Base-by-base conservation (phyloP, 2,329 filamentous ascomycete species). In the Penicillium psychrosexuale region DNA sequence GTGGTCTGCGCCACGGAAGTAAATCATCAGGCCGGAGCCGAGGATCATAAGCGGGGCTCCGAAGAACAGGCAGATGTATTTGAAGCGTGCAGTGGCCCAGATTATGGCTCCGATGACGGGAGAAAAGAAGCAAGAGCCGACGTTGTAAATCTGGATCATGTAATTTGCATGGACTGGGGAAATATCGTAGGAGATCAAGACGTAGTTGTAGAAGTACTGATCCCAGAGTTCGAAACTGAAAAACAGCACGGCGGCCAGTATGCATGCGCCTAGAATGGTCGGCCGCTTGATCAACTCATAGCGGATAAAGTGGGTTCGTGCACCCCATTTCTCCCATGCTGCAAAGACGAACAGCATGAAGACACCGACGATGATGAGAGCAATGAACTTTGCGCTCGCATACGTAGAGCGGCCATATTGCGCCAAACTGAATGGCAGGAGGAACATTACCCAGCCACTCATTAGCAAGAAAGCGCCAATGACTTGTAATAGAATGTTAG, bases 391-490 rank as follows among this genome's bases (percentile, higher is more conserved):
- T 8, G 78, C 72, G 15, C 75, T 75, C 3, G 69, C 58, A 72
- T 79, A 82, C n/a, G 69, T 62, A 6, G 73, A 61, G 8, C 67
- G 63, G 17, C 76, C 70, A 27, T 67, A 68, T n/a, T 65, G 61
- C 46, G 75, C 69, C 19, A 90, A 75, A 47, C 76, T 84, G 72
- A 90, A 87, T 0, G 87, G 84, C 15, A 90, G 77, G 3, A 90
- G 78, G 67, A 90, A 82, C 3, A 89, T 72, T 2, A 84, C 77
- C 66, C 86, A 83, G 0, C 84, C 86, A 1, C 74, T 77, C 49
- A 82, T 80, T 42, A 89, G 75, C 1, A 89, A 72, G 13, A 57
- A 46, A 11, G 58, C 64, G 8, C 65, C 65, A 22, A 67, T 47
- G 5, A 67, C 63, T 66, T 38, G 17, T 24, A 12, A 30, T 11